Percentiles rank a stretch among this genome's conserved stretches.
These are phyloP conservation scores for Lathyrus sativus DNA, from an alignment of 306 rosid species.

Conservation along the genomic window DNA sequence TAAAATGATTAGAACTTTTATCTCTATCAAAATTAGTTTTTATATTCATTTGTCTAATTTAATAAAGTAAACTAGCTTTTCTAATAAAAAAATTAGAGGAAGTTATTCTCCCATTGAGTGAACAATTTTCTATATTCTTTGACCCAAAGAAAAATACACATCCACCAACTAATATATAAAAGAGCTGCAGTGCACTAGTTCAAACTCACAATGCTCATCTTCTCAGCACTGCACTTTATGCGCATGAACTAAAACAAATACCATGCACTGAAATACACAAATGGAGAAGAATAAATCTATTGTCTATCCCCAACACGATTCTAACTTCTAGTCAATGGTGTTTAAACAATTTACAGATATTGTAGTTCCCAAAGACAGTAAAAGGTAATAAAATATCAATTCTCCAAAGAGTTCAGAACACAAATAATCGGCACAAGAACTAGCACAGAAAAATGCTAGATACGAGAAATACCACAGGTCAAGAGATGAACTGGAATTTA, in stretches of 20 bases:
- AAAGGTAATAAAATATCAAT: constrained; percentile 19
- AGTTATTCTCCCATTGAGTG: not conserved
- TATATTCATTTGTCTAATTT: not conserved
- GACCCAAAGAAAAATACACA: not conserved
- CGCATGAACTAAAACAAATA: not conserved
- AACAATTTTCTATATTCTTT: not conserved
- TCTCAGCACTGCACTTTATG: no score
- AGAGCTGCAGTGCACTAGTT: no score
- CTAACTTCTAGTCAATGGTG: constrained; percentile 40
- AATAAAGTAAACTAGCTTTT: not conserved
- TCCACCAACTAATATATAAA: no score
- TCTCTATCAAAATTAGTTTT: not conserved
- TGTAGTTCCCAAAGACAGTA: constrained; percentile 7
- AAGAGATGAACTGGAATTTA: constrained; percentile 27
- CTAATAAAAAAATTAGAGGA: not conserved
- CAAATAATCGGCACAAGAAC: constrained; percentile 15
- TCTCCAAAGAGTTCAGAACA: constrained; percentile 32
- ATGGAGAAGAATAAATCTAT: constrained; percentile 18
- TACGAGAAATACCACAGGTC: constrained; percentile 1
- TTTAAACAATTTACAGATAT: constrained; percentile 27
- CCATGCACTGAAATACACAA: not conserved
- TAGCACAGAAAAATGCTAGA: constrained; percentile 30
- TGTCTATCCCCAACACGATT: constrained; percentile 10
- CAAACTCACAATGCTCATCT: no score
- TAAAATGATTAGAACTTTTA: not conserved